Conservation (phyloP, 768 basidiomycete genomes). For the Dacryopinax primogenitus region DNA sequence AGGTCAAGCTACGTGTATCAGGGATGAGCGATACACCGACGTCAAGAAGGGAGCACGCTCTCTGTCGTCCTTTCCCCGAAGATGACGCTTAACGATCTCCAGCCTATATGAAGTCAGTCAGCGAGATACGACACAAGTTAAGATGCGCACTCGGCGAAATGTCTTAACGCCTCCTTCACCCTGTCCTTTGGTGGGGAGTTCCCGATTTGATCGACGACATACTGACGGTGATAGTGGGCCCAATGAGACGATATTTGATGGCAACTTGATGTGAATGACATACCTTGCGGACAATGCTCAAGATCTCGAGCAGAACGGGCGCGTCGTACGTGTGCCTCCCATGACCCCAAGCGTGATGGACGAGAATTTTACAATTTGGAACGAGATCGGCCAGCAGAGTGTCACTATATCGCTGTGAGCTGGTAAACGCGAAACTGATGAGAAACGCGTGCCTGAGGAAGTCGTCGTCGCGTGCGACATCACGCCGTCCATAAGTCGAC, state of each 20-base stretch:
- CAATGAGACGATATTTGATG: slow-evolving; percentile 30
- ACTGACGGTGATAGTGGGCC: slow-evolving; percentile 31
- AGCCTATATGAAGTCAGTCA: not conserved
- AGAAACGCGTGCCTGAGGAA: slow-evolving; percentile 45
- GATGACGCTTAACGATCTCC: not conserved
- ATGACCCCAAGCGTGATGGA: not conserved
- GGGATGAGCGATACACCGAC: not conserved
- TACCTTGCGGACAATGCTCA: slow-evolving; percentile 67
- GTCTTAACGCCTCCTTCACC: not conserved
- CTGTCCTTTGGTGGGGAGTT: slow-evolving; percentile 2
- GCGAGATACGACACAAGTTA: not conserved
- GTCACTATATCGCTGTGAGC: slow-evolving; percentile 1
- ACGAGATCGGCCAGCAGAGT: slow-evolving; percentile 1
- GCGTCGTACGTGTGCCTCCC: not conserved
- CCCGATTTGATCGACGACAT: slow-evolving; percentile 13
- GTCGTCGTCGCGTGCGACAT: slow-evolving; percentile 82
- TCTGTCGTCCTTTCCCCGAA: not conserved
- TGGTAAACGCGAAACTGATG: not conserved
- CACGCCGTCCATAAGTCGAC: slow-evolving; percentile 29
- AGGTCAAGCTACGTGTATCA: slow-evolving; percentile 14
- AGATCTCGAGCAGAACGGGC: slow-evolving; percentile 34
- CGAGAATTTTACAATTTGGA: not conserved
- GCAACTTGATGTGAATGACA: slow-evolving; percentile 25
- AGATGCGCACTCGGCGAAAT: slow-evolving; percentile 1
- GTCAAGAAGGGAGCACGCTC: slow-evolving; percentile 2